A percentile compares a stretch with the other conserved stretches of the same genome.
phyloP scores from a whole-genome alignment of 2,329 filamentous ascomycete species.

The Phoma herbarum region DNA sequence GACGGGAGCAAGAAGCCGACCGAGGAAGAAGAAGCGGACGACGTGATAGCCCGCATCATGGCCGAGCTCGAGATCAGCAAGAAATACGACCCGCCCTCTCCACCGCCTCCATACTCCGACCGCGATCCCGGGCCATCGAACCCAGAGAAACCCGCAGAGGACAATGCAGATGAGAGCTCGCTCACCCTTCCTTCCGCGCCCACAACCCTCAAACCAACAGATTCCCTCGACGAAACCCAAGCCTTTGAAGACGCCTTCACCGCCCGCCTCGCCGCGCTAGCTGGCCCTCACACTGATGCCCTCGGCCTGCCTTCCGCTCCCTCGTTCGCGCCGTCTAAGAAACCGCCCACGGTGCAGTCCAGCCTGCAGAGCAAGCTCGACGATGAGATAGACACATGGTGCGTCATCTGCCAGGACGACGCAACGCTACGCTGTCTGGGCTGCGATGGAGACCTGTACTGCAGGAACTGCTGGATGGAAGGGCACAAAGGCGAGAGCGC shows the following conservation, averaged over 20 bases:
- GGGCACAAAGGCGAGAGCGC: constrained; percentile 77
- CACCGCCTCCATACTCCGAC: constrained; percentile 29
- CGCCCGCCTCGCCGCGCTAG: constrained; percentile 56
- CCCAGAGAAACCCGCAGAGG: constrained; percentile 2
- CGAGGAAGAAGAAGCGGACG: constrained; percentile 55
- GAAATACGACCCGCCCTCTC: constrained; percentile 48
- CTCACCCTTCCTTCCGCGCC: constrained; percentile 57
- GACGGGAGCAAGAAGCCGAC: constrained; percentile 35
- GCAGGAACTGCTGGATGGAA: constrained; percentile 79
- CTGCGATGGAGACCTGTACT: constrained; percentile 78
- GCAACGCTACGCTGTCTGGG: constrained; percentile 76
- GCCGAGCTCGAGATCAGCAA: constrained; percentile 57
- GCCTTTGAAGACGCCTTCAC: constrained; percentile 57
- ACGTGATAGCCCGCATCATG: constrained; percentile 57
- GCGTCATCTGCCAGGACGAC: constrained; percentile 82
- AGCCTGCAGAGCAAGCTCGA: constrained; percentile 63
- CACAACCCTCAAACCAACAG: constrained; percentile 29
- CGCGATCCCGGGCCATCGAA: constrained; percentile 6
- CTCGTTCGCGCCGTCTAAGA: constrained; percentile 53
- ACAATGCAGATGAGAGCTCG: constrained; percentile 20
- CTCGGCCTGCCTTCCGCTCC: constrained; percentile 58
- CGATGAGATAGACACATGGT: constrained; percentile 79
- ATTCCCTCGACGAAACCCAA: constrained; percentile 39
- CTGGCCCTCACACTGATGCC: constrained; percentile 36
- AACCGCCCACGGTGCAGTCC: constrained; percentile 46